Evolutionary conservation across 2,329 filamentous ascomycete species (phyloP).

Genomic region (Arthroderma sp.): DNA sequence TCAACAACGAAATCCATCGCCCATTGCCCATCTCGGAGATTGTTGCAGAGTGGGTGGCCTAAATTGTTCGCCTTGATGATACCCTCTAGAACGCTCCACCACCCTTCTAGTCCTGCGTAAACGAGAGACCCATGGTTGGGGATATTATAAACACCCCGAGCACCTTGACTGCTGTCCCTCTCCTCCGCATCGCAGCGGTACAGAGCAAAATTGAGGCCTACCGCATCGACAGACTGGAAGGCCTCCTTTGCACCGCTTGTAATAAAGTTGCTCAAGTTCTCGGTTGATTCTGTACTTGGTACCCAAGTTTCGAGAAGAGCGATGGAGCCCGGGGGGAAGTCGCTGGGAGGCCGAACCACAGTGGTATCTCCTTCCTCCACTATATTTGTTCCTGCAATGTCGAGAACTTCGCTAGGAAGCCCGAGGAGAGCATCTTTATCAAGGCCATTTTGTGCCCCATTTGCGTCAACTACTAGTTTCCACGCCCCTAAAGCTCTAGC

Average conservation of each 20-base stretch:
- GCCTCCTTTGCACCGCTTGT: conserved; percentile 68
- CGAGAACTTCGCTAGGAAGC: conserved; percentile 67
- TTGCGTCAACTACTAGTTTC: conserved; percentile 62
- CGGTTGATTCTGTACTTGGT: conserved; percentile 68
- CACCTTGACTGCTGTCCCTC: conserved; percentile 61
- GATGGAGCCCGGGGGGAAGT: conserved; percentile 87
- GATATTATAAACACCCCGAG: conserved; percentile 79
- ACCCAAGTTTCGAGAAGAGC: conserved; percentile 95
- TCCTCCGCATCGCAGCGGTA: conserved; percentile 89
- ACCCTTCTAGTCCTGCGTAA: conserved; percentile 94
- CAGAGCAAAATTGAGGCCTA: conserved; percentile 81
- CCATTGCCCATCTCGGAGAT: conserved; percentile 85
- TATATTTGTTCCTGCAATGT: conserved; percentile 60
- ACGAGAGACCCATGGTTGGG: conserved; percentile 73
- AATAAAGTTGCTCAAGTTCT: conserved; percentile 73
- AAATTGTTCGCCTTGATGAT: conserved; percentile 83
- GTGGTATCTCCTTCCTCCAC: conserved; percentile 62
- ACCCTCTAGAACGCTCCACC: conserved; percentile 83
- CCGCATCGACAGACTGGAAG: conserved; percentile 59
- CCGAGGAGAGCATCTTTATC: conserved; percentile 61
- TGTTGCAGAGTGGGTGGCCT: conserved; percentile 84
- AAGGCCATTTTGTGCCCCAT: conserved; percentile 34
- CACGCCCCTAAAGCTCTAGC: conserved; percentile 80
- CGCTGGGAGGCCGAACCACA: conserved; percentile 63
- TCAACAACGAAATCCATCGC: conserved; percentile 75